Evolutionary conservation across 2,329 filamentous ascomycete genomes (phyloP), one percentile per base, ranked within the genome.

Genomic region (Aureobasidium sp.): DNA sequence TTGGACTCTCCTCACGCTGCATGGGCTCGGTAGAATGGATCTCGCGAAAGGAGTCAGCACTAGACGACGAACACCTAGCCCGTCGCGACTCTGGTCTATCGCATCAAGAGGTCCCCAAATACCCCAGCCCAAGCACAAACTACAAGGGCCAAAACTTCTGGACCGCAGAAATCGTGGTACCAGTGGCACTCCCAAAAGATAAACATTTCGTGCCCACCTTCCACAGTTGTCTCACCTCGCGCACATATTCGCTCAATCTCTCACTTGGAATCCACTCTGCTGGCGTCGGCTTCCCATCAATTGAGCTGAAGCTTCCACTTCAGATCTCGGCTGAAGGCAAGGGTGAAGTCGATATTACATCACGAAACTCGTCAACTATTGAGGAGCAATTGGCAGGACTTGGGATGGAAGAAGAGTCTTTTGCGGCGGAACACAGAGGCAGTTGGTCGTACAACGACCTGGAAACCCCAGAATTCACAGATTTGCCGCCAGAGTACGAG

Each of bases 181-280:
- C 87, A 0, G 76, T 89, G 68, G 80, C 80, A 0, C 78, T 88
- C 0, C 86, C 87, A 0, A 68, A 70, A n/a, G 76, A 76, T 65
- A 87, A 86, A 67, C 75, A 80, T 29, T 87, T 87, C 70, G 75
- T 87, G 22, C 87, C 87, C 1, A 87, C 86, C 2, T 90, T 90
- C 74, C 84, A 89, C 75, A 81, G 82, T 42, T 90, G 87, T 71
- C 79, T 89, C 59, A 75, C 85, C 48, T 84, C 83, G n/a, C 80
- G 87, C 58, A 75, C 79, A 20, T 90, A 90, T 71, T 72, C 77
- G 4, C 78, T 90, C 15, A 81, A 84, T 59, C 73, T 90, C 62
- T 76, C 78, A 15, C 72, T 90, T 25, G 79, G 80, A 0, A 78
- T 80, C 0, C 76, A 76, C 22, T 72, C 77, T 51, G 72, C 76